Conservation (phyloP, 805 yeast genomes). For the Candida palmyrensis region DNA sequence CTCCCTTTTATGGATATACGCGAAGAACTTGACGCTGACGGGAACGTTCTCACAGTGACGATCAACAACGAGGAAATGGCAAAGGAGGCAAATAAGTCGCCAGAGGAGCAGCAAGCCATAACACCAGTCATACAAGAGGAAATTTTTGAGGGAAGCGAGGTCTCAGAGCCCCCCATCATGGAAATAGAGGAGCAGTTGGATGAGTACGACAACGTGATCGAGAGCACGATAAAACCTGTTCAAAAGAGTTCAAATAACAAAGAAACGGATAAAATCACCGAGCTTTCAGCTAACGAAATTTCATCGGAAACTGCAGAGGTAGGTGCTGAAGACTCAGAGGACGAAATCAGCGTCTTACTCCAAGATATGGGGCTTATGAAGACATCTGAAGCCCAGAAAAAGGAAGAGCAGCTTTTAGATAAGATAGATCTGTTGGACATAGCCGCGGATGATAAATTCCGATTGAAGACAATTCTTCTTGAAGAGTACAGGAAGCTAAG, state of each 20-base stretch:
- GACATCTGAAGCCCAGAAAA: constrained; percentile 17
- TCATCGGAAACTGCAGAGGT: no score
- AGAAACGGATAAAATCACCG: not conserved
- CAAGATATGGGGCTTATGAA: constrained; percentile 36
- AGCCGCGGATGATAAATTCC: constrained; percentile 22
- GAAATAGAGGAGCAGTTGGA: constrained; percentile 5
- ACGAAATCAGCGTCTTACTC: constrained; percentile 23
- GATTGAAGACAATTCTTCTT: constrained; percentile 18
- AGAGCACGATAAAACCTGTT: not conserved
- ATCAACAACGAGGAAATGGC: constrained; percentile 18
- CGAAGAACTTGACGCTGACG: constrained; percentile 80
- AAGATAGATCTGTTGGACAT: constrained; percentile 23
- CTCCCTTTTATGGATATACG: constrained; percentile 75
- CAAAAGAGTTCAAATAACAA: no score
- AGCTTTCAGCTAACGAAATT: not conserved
- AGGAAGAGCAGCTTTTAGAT: constrained; percentile 16
- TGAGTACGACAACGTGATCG: constrained; percentile 2
- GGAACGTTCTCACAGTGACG: constrained; percentile 45
- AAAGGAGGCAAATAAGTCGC: not conserved
- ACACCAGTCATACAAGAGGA: not conserved
- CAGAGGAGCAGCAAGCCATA: not conserved
- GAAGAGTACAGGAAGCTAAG: constrained; percentile 13
- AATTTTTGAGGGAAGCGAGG: not conserved
- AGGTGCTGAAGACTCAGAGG: not conserved
- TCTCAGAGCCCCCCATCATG: not conserved